Evolutionary conservation across 441 rosid genomes (phyloP).

Genomic region (Capsella rubella): DNA sequence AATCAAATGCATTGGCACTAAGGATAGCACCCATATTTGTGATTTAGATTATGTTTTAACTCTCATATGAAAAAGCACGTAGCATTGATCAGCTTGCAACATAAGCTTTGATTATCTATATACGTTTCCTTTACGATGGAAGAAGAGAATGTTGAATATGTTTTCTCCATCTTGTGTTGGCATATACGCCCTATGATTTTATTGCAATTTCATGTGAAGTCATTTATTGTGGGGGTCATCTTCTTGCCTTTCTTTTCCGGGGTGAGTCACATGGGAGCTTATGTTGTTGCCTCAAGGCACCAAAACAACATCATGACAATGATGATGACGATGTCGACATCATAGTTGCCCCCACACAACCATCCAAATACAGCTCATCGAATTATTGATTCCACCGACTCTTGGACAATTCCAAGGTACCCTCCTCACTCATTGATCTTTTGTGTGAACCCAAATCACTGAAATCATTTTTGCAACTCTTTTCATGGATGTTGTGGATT

Average conservation of each 20-base stretch:
- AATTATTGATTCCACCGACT: constrained; percentile 29
- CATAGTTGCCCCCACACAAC: constrained; percentile 33
- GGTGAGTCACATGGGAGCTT: constrained; percentile 43
- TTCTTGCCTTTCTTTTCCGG: constrained; percentile 16
- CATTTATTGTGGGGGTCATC: constrained; percentile 37
- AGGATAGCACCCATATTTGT: background rate
- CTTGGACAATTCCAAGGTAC: constrained; percentile 27
- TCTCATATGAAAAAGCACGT: background rate
- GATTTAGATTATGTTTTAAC: background rate
- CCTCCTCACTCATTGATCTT: constrained; percentile 23
- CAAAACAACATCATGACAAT: constrained; percentile 31
- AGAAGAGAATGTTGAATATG: background rate
- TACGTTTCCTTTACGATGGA: background rate
- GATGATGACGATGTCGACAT: constrained; percentile 32
- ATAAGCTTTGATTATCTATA: constrained; percentile 1
- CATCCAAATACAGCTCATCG: constrained; percentile 43
- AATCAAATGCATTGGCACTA: background rate
- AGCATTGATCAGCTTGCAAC: constrained; percentile 15
- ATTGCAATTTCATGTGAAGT: constrained; percentile 25
- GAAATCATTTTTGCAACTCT: background rate
- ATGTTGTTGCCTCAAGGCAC: constrained; percentile 38
- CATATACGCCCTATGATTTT: background rate
- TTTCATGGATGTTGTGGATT: constrained; percentile 16
- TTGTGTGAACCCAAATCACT: constrained; percentile 41
- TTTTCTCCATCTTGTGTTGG: constrained; percentile 2